Conservation (phyloP, 1,284 basidiomycete species). For the Cutaneotrichosporon dermatis region DNA sequence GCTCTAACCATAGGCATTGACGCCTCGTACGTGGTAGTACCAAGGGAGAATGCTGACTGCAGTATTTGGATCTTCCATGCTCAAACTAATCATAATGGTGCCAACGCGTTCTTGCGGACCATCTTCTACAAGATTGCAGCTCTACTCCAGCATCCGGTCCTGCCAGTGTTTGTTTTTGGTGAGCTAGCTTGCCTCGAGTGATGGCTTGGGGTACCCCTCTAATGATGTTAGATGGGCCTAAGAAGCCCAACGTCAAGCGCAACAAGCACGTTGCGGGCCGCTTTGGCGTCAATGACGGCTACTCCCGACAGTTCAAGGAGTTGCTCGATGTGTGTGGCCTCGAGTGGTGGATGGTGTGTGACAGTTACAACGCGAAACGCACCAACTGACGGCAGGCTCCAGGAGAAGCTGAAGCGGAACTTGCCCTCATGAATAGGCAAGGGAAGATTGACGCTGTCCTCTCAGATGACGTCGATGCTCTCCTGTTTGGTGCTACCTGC, state of each 20-base stretch:
- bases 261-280: constrained; percentile 54
- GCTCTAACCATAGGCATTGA: constrained; percentile 50
- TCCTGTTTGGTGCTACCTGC: constrained; percentile 78
- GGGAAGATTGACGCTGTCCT: constrained; percentile 83
- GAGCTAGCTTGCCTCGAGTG: too few species aligned
- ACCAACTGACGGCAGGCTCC: constrained; percentile 59
- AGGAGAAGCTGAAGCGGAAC: constrained; percentile 93
- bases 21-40: constrained; percentile 39
- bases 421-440: constrained; percentile 76
- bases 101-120: constrained; percentile 53
- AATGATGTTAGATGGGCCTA: too few species aligned
- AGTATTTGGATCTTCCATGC: constrained; percentile 54
- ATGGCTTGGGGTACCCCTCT: too few species aligned
- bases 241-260: constrained; percentile 75
- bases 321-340: constrained; percentile 85
- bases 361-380: constrained; percentile 56
- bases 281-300: constrained; percentile 55
- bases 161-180: constrained; percentile 87
- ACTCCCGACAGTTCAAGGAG: constrained; percentile 59
- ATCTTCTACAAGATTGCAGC: constrained; percentile 58
- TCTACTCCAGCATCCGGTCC: constrained; percentile 70
- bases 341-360: constrained; percentile 69
- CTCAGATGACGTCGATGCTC: constrained; percentile 89
- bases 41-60: background rate
- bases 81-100: constrained; percentile 42